Conservation (phyloP, 1,139 yeast species). For the Dujonia santamariae region DNA sequence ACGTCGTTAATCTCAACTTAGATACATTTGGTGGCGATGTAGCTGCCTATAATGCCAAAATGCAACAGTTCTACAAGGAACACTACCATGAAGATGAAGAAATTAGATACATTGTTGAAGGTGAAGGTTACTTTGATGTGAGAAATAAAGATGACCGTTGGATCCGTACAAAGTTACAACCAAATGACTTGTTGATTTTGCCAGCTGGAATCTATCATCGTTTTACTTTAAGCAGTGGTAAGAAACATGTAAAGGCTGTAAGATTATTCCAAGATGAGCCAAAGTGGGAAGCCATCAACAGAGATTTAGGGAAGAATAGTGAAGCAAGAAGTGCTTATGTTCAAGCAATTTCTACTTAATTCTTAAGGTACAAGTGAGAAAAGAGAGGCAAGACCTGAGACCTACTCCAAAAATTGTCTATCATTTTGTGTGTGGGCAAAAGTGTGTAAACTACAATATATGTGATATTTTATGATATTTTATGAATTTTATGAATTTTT, state of each 20-base stretch:
- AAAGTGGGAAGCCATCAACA: slow-evolving; percentile 87
- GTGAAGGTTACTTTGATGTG: slow-evolving; percentile 91
- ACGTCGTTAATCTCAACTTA: slow-evolving; percentile 60
- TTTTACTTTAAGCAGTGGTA: slow-evolving; percentile 64
- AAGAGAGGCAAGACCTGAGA: too few species aligned
- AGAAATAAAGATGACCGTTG: slow-evolving; percentile 67
- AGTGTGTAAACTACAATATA: too few species aligned
- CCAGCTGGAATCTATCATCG: slow-evolving; percentile 96
- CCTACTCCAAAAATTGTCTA: too few species aligned
- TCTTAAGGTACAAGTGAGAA: too few species aligned
- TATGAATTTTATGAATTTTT: neutral
- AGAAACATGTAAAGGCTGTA: slow-evolving; percentile 68
- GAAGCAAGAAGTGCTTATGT: slow-evolving; percentile 33
- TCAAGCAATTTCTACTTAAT: slow-evolving; percentile 25
- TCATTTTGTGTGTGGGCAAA: too few species aligned
- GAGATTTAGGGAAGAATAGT: slow-evolving; percentile 35
- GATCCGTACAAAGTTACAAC: slow-evolving; percentile 68
- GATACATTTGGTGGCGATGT: slow-evolving; percentile 63
- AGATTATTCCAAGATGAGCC: slow-evolving; percentile 93
- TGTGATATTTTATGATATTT: too few species aligned
- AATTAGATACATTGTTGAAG: slow-evolving; percentile 84
- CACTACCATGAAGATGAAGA: slow-evolving; percentile 98
- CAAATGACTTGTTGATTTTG: slow-evolving; percentile 66
- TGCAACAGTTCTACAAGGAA: slow-evolving; percentile 73
- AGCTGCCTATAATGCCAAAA: slow-evolving; percentile 57